Conservation (phyloP, 2,329 filamentous ascomycete species). For the Neonectria sp. region DNA sequence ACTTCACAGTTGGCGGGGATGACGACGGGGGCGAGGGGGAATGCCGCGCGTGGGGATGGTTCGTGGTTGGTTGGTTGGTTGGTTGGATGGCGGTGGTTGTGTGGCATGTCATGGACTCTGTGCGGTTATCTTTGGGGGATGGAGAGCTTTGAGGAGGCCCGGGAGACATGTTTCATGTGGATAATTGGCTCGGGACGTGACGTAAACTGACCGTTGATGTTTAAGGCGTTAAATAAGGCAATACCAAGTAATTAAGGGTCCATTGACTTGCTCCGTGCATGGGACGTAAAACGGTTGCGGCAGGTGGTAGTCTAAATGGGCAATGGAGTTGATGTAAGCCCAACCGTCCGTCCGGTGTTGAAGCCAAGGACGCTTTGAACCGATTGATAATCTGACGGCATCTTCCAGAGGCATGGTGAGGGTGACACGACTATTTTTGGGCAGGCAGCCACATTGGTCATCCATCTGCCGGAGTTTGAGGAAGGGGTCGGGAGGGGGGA, state of each 20-base stretch:
- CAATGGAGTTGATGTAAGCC: neutral
- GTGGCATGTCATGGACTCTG: conserved; percentile 1
- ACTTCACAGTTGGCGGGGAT: neutral
- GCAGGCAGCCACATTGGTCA: conserved; percentile 3
- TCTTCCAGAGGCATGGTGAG: neutral
- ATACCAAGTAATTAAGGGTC: neutral
- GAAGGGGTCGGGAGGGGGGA: neutral
- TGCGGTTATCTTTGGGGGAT: neutral
- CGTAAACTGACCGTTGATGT: neutral
- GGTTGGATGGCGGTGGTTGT: neutral
- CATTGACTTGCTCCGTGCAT: neutral
- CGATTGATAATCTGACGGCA: neutral
- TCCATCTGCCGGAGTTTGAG: conserved; percentile 1
- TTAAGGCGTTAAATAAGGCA: neutral
- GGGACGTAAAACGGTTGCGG: neutral
- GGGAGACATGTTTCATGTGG: neutral
- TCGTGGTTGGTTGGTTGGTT: neutral
- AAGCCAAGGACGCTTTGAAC: neutral
- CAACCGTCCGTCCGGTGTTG: neutral
- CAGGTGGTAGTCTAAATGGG: neutral
- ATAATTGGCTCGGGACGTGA: neutral
- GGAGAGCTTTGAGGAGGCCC: no score
- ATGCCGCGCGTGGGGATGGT: conserved; percentile 8
- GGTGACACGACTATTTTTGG: neutral
- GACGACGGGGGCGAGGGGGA: neutral